Evolutionary conservation across 129 eudicot species (phyloP), one percentile per base, ranked within the genome.

Genomic region (Ambrosia trifida): DNA sequence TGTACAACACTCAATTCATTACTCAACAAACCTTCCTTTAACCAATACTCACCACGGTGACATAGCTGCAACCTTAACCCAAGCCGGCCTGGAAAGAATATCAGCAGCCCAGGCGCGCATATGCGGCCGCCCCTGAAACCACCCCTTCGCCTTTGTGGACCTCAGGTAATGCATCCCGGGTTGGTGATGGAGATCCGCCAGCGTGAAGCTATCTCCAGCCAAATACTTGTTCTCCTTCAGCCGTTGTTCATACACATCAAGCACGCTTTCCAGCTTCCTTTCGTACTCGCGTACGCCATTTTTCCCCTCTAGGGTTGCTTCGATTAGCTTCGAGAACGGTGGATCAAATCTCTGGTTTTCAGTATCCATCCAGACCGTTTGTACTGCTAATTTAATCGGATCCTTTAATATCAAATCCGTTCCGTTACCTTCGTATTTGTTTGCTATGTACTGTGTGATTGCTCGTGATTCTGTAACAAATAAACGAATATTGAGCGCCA

Each of bases 41-140:
- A 24, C 28, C 28, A 24, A 24, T 1, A 24, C 0, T 54, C 43
- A 59, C 80, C 75, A 68, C 1, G 75, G 75, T 24, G 49, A 32
- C 63, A 49, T 12, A 3, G 81, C 62, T 0, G 70, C 63, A 36
- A 81, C 95, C 66, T 80, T 88, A 8, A 53, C 33, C 90, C 95
- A 85, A 31, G 95, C 82, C 0, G 88, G 90, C 81, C 95, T 72
- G 3, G 88, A 84, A 61, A 82, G 47, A 13, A 88, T 80, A 45
- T 77, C 81, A 7, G 68, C 64, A 7, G 76, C 68, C 95, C 95
- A 88, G 0, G 88, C 84, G 11, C 79, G 52, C 13, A 88, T 88
- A 35, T 78, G 88, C n/a, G 95, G 84, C 11, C 95, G 82, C 2
- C 75, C 66, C 33, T 85, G 79, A 14, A 88, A 82, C 41, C 79